These are phyloP conservation scores for Parmales sp. DNA, from an alignment of 108 stramenopile species.

Conservation along the genomic window DNA sequence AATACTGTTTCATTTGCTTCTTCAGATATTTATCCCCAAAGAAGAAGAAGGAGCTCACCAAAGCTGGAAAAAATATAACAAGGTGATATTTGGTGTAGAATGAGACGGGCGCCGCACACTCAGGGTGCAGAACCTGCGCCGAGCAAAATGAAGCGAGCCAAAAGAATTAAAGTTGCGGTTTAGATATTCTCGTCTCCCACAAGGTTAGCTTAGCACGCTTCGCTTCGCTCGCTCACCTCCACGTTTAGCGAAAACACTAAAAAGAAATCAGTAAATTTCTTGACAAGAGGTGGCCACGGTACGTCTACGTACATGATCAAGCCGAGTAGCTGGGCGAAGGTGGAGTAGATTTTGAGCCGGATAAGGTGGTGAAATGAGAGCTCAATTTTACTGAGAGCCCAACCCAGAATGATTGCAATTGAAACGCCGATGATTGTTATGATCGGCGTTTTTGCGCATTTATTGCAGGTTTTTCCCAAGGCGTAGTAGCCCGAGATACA, in stretches of 20 bases:
- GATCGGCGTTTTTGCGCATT: background rate
- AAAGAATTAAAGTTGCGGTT: no score
- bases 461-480: background rate
- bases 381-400: background rate
- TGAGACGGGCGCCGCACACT: background rate
- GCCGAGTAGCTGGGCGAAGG: background rate
- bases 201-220: no score
- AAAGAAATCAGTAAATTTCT: background rate
- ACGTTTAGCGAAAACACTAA: background rate
- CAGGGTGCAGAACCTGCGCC: no score
- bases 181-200: no score
- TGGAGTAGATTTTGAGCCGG: background rate
- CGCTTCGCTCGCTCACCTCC: no score
- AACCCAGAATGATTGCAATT: background rate
- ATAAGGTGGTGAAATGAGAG: background rate
- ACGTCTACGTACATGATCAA: background rate
- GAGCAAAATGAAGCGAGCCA: no score
- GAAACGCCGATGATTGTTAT: background rate
- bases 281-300: background rate
- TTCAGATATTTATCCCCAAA: no score
- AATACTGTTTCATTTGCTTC: no score
- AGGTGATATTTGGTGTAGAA: background rate
- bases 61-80: no score
- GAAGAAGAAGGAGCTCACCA: no score
- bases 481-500: background rate